phyloP scores from a whole-genome alignment of 2,329 filamentous ascomycete species.

The Xylaria sp. region DNA sequence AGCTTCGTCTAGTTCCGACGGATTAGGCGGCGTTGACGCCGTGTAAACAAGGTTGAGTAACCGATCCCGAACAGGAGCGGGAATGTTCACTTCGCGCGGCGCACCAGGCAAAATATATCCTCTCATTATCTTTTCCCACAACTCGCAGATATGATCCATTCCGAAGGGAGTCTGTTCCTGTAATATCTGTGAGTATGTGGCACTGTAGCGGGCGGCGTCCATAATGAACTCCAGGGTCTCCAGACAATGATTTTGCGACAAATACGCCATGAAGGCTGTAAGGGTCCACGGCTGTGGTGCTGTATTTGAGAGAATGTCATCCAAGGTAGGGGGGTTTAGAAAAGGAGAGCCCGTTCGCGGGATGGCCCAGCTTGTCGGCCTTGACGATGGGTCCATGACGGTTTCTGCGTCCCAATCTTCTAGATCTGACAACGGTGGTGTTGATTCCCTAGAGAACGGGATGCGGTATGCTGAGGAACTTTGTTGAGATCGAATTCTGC shows the following conservation, averaged over 20 bases:
- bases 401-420: conserved; percentile 51
- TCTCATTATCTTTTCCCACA: conserved; percentile 88
- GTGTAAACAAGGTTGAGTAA: conserved; percentile 69
- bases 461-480: conserved; percentile 51
- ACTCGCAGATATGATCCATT: conserved; percentile 71
- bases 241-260: conserved; percentile 95
- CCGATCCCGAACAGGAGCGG: conserved; percentile 80
- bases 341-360: conserved; percentile 47
- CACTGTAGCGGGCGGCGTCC: conserved; percentile 84
- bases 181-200: conserved; percentile 57
- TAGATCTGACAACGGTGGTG: conserved; percentile 52
- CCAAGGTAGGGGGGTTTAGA: conserved; percentile 68
- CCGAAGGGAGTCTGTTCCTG: conserved; percentile 50
- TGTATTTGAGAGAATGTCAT: conserved; percentile 85
- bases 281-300: conserved; percentile 89
- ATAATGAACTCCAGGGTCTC: conserved; percentile 97
- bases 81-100: conserved; percentile 88
- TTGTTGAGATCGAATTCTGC: conserved; percentile 52
- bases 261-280: conserved; percentile 91
- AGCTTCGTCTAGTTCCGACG: conserved; percentile 78
- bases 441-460: conserved; percentile 49
- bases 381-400: conserved; percentile 56
- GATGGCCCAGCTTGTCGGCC: conserved; percentile 56
- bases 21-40: conserved; percentile 68
- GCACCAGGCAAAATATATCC: conserved; percentile 89